Base-by-base conservation (phyloP, 768 basidiomycete species). In the Boletus vermiculosoides region DNA sequence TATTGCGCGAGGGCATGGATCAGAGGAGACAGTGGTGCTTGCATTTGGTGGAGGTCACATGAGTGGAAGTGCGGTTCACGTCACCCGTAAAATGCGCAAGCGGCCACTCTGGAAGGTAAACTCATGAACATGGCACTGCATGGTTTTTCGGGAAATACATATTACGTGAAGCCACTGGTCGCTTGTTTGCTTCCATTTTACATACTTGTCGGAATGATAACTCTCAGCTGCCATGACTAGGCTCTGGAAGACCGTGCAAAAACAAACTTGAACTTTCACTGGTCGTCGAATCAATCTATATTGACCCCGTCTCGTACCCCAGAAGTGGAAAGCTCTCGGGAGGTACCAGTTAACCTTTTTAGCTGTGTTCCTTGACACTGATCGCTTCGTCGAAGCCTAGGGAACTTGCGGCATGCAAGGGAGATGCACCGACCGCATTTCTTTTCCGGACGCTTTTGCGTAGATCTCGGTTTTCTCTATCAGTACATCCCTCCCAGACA, bases 11-110 rank as follows among this genome's bases (percentile, higher is more conserved):
- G 86, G 84, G 52, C 76, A 80, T 59, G 85, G 87, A 54, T 85
- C 83, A 57, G 90, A 91, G 72, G 92, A 94, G 74, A 91, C 90
- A n/a, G 92, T 95, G 42, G 92, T 96, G 51, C 78, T 95, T 63
- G 92, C 91, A 37, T 93, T 94, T 74, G 90, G 90, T 56, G 88
- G 85, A 59, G 79, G 78, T 63, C 85, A 78, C 62, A 78, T 78
- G 72, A 85, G 79, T 50, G 83, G 81, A 55, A 92, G 86, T 66
- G 83, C 88, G 53, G 91, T 95, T 63, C 90, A 93, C 71, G 80
- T 96, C 68, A 93, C 92, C 45, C 83, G 92, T 62, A 94, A 94
- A 75, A 77, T 87, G 78, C 88, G 87, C 74, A 89, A 87, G 67
- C 89, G 84, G 50, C 90, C 89, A 53, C 80, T 94, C 66, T 91